Base-by-base conservation (phyloP, 2,329 filamentous ascomycete genomes). In the Aspergillus japonicus region DNA sequence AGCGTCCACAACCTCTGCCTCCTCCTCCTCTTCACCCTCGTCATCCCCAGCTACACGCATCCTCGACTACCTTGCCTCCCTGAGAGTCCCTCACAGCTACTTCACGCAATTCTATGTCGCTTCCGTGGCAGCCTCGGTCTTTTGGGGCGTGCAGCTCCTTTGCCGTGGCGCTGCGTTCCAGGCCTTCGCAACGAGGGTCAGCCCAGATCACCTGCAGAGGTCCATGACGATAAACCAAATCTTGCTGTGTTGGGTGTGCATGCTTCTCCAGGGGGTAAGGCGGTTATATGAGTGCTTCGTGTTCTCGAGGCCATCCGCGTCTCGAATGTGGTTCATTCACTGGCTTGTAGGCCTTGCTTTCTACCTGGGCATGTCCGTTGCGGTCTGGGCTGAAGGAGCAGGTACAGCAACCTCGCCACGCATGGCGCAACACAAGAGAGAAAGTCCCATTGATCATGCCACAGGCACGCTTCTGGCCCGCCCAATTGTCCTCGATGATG, bases 31-130 rank as follows among this genome's bases (percentile, higher is more conserved):
- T 33, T 54, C 50, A 33, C 35, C 57, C 29, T 57, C 53, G 50
- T 33, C 52, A 19, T 64, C 66, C 2, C 47, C 57, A 4, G 29
- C 64, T 11, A 59, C 66, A 39, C 62, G 56, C 35, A 50, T 80
- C 50, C 77, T 87, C 60, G 84, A 87, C 67, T 72, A 71, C 59
- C 69, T 84, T 21, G 82, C 84, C 35, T 77, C 74, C 42, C 73
- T 83, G 65, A 85, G 85, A 71, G 89, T 97, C 39, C 92, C 94
- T 23, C 95, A 98, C 77, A 84, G 84, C 62, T 98, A 91, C 87
- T 98, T 98, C 75, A 84, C 83, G 48, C 90, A 95, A 68, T 98
- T 96, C 78, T 98, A 99, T 74, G 71, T 90, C 56, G 73, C 87
- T 39, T 94, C 91, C 3, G 77, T 92, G 4, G 71, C 79, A 2